These are phyloP conservation scores for Blastobotrys ciferrii DNA, from an alignment of 1,139 yeast genomes.

Conservation along the genomic window DNA sequence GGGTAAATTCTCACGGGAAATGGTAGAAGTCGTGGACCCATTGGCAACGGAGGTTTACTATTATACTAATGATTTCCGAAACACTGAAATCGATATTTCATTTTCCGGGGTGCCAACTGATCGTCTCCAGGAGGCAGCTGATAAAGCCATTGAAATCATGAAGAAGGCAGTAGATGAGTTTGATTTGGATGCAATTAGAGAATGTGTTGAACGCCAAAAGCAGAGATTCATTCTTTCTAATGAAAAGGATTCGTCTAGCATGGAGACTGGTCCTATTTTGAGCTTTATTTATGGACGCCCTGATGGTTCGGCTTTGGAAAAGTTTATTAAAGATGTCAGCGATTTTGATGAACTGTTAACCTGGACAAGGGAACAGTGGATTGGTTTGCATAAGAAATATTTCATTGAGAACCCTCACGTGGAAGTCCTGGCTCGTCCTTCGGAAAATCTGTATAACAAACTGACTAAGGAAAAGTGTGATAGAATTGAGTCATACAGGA, in stretches of 20 bases:
- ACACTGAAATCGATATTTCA: slow-evolving; percentile 56
- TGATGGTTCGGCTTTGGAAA: slow-evolving; percentile 56
- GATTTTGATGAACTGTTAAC: slow-evolving; percentile 58
- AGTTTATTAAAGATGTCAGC: slow-evolving; percentile 52
- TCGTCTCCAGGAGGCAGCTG: slow-evolving; percentile 52
- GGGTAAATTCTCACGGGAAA: slow-evolving; percentile 66
- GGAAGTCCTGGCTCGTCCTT: slow-evolving; percentile 74
- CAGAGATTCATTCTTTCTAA: slow-evolving; percentile 61
- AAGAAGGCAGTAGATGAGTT: slow-evolving; percentile 51
- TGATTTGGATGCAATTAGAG: slow-evolving; percentile 64
- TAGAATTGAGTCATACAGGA: slow-evolving; percentile 49
- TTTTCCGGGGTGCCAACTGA: slow-evolving; percentile 78
- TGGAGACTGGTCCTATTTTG: slow-evolving; percentile 66
- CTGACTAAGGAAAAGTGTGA: slow-evolving; percentile 53
- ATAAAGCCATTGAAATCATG: slow-evolving; percentile 51
- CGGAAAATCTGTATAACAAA: slow-evolving; percentile 55
- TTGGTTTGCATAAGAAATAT: slow-evolving; percentile 49
- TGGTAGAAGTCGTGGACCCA: slow-evolving; percentile 83
- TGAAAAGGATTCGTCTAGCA: slow-evolving; percentile 62
- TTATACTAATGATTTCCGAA: slow-evolving; percentile 61
- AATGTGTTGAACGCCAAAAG: slow-evolving; percentile 62
- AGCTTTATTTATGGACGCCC: slow-evolving; percentile 77
- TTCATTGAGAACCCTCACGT: slow-evolving; percentile 69
- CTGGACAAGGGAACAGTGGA: slow-evolving; percentile 76
- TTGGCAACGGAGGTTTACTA: slow-evolving; percentile 69